phyloP scores from a whole-genome alignment of 2,329 filamentous ascomycete species.

The Aspergillus udagawae region DNA sequence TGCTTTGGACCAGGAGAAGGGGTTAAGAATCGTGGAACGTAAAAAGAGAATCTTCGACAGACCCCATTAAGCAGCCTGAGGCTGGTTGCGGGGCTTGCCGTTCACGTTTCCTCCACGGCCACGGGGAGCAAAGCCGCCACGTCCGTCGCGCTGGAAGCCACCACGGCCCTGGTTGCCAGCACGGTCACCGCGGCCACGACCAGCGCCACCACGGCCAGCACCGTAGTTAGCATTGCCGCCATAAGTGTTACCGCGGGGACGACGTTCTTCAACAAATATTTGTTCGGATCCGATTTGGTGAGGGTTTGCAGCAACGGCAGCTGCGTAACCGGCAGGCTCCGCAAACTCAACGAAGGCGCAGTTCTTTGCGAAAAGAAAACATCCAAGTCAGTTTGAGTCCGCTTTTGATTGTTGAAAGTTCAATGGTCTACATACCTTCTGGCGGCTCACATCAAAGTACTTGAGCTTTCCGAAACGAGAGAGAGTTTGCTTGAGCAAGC shows the following conservation, averaged over 20 bases:
- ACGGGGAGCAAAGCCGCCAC: conserved; percentile 62
- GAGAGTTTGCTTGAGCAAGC: conserved; percentile 67
- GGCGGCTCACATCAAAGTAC: conserved; percentile 62
- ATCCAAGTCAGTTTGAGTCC: not conserved
- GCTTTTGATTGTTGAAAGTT: not conserved
- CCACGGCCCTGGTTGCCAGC: conserved; percentile 60
- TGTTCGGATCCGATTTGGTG: conserved; percentile 78
- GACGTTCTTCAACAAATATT: conserved; percentile 84
- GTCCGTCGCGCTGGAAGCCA: conserved; percentile 65
- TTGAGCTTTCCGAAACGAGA: conserved; percentile 63
- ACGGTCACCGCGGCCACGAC: conserved; percentile 66
- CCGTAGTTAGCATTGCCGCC: conserved; percentile 63
- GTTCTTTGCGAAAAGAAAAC: conserved; percentile 56
- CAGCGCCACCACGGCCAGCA: conserved; percentile 58
- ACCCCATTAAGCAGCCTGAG: conserved; percentile 39
- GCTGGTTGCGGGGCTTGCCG: conserved; percentile 43
- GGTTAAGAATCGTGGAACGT: conserved; percentile 17
- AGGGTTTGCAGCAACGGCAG: conserved; percentile 78
- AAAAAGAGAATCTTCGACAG: conserved; percentile 1
- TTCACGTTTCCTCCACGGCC: conserved; percentile 59
- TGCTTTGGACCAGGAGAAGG: conserved; percentile 19
- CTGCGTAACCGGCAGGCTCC: conserved; percentile 73
- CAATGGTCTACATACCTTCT: conserved; percentile 61
- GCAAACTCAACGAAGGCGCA: conserved; percentile 96
- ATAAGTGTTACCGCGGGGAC: conserved; percentile 67